Evolutionary conservation across 192 early-diverging fungal species (phyloP), one percentile per base, ranked within the genome.

Genomic region (Physocladia obscura): DNA sequence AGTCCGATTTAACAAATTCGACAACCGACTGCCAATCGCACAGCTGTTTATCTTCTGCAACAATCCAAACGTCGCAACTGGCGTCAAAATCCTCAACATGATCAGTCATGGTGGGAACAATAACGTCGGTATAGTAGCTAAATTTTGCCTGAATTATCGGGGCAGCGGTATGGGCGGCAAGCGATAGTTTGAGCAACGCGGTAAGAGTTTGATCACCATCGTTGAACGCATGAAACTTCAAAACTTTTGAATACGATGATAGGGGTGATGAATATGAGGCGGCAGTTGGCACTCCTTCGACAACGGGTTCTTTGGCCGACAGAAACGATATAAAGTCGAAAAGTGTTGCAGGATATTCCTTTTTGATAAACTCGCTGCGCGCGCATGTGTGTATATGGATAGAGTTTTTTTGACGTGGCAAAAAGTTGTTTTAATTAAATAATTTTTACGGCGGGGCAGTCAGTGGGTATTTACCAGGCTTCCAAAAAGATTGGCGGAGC

Each of bases 91-190:
- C 54, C 19, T 67, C 74, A 32, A 87, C 69, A 15, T 67, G 70
- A n/a, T n/a, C n/a, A n/a, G n/a, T n/a, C n/a, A n/a, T n/a, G n/a
- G 40, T n/a, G 0, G 88, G 87, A 1, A 89, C 77, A n/a, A 93
- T 87, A 3, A 80, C 84, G 0, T 86, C 62, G n/a, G 80, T 69
- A 79, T 96, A 97, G 29, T 88, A 84, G 52, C 92, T 92, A 74
- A 95, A 90, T 61, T 89, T 86, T 0, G 94, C 87, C 68, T 92
- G 82, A 27, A 97, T 87, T n/a, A 81, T 82, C 0, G 96, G 93
- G 17, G 94, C 92, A 29, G 82, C 65, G 0, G 76, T 77, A 39
- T 90, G 91, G 26, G 90, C 70, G 2, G 93, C 74, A 13, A 97
- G 79, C 19, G 89, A 78, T 21, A 91, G 81, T 59, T 88, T 82